Percentiles rank a stretch among this genome's conserved stretches.
Evolutionary conservation across 2,329 filamentous ascomycete genomes (phyloP).

Genomic region (Penicillium nordicum): DNA sequence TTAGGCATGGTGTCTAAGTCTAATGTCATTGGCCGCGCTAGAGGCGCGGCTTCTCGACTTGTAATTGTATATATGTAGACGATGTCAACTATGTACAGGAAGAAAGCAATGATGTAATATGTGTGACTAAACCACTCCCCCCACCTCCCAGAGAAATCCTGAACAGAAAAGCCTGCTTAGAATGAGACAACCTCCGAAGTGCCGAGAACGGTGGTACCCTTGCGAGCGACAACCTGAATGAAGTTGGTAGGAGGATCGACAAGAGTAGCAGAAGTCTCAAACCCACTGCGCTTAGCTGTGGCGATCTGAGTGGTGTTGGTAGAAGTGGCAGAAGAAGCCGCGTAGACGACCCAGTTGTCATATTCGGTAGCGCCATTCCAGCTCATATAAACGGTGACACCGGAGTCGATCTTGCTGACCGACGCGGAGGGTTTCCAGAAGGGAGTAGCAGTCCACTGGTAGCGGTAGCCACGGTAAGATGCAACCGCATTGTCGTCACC

Average conservation of each 20-base stretch:
- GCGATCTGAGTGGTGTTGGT: constrained; percentile 20
- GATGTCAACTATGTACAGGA: neutral
- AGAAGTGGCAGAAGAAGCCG: constrained; percentile 17
- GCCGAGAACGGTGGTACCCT: constrained; percentile 24
- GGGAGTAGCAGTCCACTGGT: constrained; percentile 20
- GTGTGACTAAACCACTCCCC: neutral
- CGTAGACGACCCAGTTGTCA: constrained; percentile 33
- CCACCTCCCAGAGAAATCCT: neutral
- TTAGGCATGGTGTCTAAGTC: too few relatives aligned
- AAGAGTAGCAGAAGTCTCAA: constrained; percentile 27
- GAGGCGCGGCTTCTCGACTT: too few relatives aligned
- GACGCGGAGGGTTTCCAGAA: constrained; percentile 18
- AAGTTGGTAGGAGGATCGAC: constrained; percentile 16
- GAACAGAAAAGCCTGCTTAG: neutral
- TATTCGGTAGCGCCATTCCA: constrained; percentile 41
- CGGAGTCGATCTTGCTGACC: neutral
- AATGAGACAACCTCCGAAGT: constrained; percentile 16
- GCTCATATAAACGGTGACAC: constrained; percentile 34
- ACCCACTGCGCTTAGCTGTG: constrained; percentile 26
- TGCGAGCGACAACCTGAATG: constrained; percentile 31
- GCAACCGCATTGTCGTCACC: constrained; percentile 22
- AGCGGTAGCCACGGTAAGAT: constrained; percentile 32
- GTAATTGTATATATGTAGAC: neutral
- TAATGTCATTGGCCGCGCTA: too few relatives aligned
- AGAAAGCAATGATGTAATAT: neutral